A percentile compares a stretch with the other conserved stretches of the same genome.
Evolutionary conservation across 306 rosid genomes (phyloP).

Genomic region (Boehmeria nivea): DNA sequence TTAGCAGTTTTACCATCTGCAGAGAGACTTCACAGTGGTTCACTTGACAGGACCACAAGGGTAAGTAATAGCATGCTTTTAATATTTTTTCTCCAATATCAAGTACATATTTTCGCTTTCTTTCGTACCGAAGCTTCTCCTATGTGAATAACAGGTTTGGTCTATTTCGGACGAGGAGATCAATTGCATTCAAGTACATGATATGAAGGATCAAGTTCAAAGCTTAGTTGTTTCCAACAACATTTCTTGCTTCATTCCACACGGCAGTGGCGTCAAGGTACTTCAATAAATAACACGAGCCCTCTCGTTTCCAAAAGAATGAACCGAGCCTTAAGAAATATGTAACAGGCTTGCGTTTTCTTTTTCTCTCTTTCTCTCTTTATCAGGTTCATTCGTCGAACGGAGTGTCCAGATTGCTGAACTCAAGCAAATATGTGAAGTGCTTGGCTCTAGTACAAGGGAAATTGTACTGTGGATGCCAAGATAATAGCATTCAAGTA

Average conservation of each 20-base stretch:
- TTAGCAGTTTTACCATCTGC: conserved; percentile 48
- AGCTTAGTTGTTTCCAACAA: conserved; percentile 44
- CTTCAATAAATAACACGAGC: neutral
- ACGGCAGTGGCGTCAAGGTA: conserved; percentile 78
- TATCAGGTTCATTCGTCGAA: conserved; percentile 57
- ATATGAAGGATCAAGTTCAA: conserved; percentile 84
- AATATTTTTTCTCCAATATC: conserved; percentile 16
- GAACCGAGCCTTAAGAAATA: neutral
- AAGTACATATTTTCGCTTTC: neutral
- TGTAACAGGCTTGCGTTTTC: neutral
- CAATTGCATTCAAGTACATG: conserved; percentile 53
- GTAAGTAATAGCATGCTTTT: conserved; percentile 21
- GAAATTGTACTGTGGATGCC: conserved; percentile 81
- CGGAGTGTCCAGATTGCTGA: conserved; percentile 57
- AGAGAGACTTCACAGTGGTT: conserved; percentile 73
- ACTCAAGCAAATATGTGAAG: conserved; percentile 61
- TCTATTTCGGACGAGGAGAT: conserved; percentile 49
- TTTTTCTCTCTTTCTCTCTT: neutral
- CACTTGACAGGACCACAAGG: conserved; percentile 75
- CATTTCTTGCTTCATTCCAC: conserved; percentile 65
- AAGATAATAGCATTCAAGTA: conserved; percentile 85
- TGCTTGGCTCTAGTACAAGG: conserved; percentile 58
- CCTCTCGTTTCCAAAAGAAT: neutral
- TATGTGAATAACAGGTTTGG: conserved; percentile 60
- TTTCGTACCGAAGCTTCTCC: conserved; percentile 12